These are phyloP conservation scores for Asterophora lycoperdoides DNA, from an alignment of 768 basidiomycete species.

Conservation along the genomic window DNA sequence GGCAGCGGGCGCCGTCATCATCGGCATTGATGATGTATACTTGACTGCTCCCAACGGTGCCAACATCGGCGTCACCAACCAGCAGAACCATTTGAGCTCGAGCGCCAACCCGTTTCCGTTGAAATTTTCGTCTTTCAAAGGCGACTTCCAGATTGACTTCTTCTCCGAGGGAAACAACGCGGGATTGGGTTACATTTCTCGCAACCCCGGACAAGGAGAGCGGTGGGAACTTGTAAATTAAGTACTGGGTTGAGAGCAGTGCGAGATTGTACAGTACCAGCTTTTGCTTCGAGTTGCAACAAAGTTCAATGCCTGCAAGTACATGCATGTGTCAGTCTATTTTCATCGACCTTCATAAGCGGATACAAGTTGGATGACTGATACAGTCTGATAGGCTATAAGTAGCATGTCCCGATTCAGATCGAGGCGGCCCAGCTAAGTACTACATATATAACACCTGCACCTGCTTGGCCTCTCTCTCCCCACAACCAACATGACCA, in stretches of 20 bases:
- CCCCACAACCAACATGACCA: slow-evolving; percentile 32
- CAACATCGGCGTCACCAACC: slow-evolving; percentile 2
- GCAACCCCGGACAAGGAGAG: background rate
- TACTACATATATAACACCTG: background rate
- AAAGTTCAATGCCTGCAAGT: too few relatives aligned
- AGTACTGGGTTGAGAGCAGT: too few relatives aligned
- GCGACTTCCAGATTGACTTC: background rate
- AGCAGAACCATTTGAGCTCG: background rate
- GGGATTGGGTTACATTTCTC: background rate
- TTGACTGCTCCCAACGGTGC: background rate
- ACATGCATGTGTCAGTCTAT: background rate
- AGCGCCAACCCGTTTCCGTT: background rate
- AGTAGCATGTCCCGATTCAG: too few relatives aligned
- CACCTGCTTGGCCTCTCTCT: background rate
- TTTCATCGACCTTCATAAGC: background rate
- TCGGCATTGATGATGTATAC: background rate
- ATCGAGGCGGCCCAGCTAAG: too few relatives aligned
- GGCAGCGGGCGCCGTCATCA: background rate
- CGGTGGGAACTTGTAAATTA: too few relatives aligned
- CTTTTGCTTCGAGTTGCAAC: too few relatives aligned
- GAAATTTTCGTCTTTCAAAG: background rate
- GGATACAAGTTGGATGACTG: background rate
- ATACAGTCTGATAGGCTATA: too few relatives aligned
- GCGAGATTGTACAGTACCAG: too few relatives aligned
- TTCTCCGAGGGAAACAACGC: background rate